Conservation (phyloP, 371 early-diverging fungal genomes). For the Mucor saturninus region DNA sequence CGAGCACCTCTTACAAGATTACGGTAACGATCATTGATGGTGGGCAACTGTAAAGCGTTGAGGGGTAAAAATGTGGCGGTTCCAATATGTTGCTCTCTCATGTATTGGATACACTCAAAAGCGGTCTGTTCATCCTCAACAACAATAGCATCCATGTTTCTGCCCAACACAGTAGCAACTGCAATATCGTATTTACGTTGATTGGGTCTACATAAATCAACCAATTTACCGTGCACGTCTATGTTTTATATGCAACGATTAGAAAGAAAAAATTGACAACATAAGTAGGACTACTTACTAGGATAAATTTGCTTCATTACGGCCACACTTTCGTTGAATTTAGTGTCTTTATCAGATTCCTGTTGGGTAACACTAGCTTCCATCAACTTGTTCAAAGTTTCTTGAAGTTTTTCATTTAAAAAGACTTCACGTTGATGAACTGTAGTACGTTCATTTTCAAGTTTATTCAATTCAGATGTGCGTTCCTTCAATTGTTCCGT, state of each 20-base stretch:
- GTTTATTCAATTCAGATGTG: constrained; percentile 39
- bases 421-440: constrained; percentile 66
- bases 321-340: constrained; percentile 75
- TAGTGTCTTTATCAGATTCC: constrained; percentile 80
- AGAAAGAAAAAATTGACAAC: no score
- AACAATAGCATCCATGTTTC: constrained; percentile 81
- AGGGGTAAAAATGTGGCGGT: constrained; percentile 96
- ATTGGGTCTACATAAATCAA: constrained; percentile 91
- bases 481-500: constrained; percentile 37
- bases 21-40: constrained; percentile 83
- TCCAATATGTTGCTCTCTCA: constrained; percentile 93
- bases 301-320: constrained; percentile 85
- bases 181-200: constrained; percentile 93
- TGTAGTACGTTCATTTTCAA: constrained; percentile 50
- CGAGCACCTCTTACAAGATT: constrained; percentile 77
- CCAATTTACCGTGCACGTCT: constrained; percentile 87
- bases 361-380: constrained; percentile 83
- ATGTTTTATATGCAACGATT: no score
- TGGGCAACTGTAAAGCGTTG: constrained; percentile 74
- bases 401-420: constrained; percentile 83
- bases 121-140: constrained; percentile 81
- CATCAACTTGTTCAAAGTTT: constrained; percentile 71
- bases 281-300: constrained; percentile 9
- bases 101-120: constrained; percentile 84
- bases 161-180: constrained; percentile 77